Evolutionary conservation across 2,329 filamentous ascomycete species (phyloP).

Genomic region (Nigrospora oryzae): DNA sequence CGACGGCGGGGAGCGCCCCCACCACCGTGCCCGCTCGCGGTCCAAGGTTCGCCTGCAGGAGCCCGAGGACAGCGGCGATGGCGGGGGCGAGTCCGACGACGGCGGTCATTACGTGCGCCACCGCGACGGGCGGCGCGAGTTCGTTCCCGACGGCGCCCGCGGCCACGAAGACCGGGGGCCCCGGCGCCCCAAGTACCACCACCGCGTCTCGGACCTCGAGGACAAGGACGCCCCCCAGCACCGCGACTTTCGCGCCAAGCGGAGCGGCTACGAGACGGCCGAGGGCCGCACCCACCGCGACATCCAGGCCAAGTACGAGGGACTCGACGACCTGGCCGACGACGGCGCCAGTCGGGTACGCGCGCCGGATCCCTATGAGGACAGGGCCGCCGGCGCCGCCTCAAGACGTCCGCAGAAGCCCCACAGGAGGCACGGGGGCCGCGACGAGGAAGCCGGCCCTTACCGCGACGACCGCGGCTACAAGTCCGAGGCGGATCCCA

Average conservation of each 20-base stretch:
- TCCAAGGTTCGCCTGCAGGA: neutral
- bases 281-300: neutral
- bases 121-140: neutral
- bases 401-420: neutral
- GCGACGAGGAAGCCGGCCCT: neutral
- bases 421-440: neutral
- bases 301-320: neutral
- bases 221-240: neutral
- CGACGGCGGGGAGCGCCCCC: neutral
- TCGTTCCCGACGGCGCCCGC: neutral
- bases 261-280: neutral
- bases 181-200: neutral
- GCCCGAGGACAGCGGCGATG: slow-evolving; percentile 1
- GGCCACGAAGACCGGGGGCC: neutral
- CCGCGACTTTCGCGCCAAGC: neutral
- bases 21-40: neutral
- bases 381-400: neutral
- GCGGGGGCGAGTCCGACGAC: neutral
- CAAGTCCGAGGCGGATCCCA: neutral
- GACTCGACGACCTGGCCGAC: neutral
- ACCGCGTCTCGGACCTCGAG: neutral
- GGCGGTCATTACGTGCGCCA: neutral
- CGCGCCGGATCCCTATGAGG: neutral
- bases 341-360: neutral
- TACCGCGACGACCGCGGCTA: neutral